These are phyloP conservation scores for Bremia lactucae DNA, from an alignment of 352 stramenopile species.

Conservation along the genomic window DNA sequence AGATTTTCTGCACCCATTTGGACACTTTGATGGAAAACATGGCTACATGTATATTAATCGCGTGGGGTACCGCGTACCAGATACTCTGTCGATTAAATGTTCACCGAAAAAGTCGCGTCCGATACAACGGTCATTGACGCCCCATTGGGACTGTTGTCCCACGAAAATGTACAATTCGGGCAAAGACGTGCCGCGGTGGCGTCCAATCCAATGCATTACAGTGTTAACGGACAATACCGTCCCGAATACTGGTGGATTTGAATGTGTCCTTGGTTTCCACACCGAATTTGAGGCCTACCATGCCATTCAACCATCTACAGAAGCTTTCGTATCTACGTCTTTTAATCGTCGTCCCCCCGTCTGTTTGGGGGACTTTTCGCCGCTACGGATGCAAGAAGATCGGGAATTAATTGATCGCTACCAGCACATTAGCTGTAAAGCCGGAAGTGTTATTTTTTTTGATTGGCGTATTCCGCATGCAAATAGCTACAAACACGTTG, in stretches of 20 bases:
- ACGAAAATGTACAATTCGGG: conserved; percentile 55
- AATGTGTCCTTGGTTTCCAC: conserved; percentile 81
- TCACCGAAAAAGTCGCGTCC: conserved; percentile 54
- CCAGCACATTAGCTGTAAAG: conserved; percentile 41
- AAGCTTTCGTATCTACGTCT: conserved; percentile 5
- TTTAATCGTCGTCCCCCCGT: conserved; percentile 38
- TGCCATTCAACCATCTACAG: conserved; percentile 19
- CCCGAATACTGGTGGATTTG: conserved; percentile 73
- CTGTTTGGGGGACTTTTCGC: conserved; percentile 83
- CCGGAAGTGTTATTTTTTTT: conserved; percentile 80
- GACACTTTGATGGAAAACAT: conserved; percentile 49
- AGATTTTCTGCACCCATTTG: conserved; percentile 61
- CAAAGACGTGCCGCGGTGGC: conserved; percentile 70
- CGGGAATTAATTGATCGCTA: conserved; percentile 62
- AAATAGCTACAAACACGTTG: conserved; percentile 77
- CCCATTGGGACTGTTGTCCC: conserved; percentile 84
- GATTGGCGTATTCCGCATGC: conserved; percentile 83
- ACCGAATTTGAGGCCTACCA: conserved; percentile 74
- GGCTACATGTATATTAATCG: conserved; percentile 86
- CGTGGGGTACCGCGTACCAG: conserved; percentile 69
- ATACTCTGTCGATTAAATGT: conserved; percentile 53
- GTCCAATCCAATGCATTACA: conserved; percentile 85
- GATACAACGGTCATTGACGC: conserved; percentile 80
- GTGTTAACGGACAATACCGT: conserved; percentile 63
- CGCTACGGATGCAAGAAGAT: conserved; percentile 79